These are phyloP conservation scores for Reutealis trisperma DNA, from an alignment of 345 rosid species.

Conservation along the genomic window DNA sequence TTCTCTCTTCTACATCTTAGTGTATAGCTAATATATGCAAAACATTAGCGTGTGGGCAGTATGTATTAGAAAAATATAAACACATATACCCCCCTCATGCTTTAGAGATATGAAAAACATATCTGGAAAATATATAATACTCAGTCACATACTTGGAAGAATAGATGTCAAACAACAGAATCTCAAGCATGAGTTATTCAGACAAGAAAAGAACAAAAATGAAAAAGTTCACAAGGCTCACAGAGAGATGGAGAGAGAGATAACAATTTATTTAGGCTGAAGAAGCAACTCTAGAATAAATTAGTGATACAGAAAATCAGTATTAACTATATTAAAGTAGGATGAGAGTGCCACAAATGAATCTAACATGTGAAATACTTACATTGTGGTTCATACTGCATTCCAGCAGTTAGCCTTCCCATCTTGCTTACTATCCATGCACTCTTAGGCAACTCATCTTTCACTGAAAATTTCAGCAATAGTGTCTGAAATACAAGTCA, in stretches of 20 bases:
- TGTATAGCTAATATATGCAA: neutral
- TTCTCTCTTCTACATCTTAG: neutral
- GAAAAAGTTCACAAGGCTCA: neutral
- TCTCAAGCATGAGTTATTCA: neutral
- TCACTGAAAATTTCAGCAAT: slow-evolving; percentile 34
- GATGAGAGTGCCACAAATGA: slow-evolving; percentile 5
- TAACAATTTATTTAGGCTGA: neutral
- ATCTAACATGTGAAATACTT: slow-evolving; percentile 35
- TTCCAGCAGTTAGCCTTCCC: slow-evolving; percentile 81
- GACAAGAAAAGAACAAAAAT: neutral
- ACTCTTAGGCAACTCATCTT: slow-evolving; percentile 58
- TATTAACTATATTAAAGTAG: neutral
- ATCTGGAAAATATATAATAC: neutral
- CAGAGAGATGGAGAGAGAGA: neutral
- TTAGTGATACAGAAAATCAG: neutral
- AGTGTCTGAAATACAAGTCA: slow-evolving; percentile 3
- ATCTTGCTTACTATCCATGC: slow-evolving; percentile 90
- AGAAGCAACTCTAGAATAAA: neutral
- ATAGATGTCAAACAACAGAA: neutral
- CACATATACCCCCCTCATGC: neutral
- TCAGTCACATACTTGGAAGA: neutral
- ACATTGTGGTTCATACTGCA: slow-evolving; percentile 82
- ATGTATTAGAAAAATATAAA: neutral
- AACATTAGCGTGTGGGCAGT: neutral
- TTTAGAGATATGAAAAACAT: neutral